Evolutionary conservation across 108 stramenopile genomes (phyloP).

Genomic region (Poteriospumella lacustris): DNA sequence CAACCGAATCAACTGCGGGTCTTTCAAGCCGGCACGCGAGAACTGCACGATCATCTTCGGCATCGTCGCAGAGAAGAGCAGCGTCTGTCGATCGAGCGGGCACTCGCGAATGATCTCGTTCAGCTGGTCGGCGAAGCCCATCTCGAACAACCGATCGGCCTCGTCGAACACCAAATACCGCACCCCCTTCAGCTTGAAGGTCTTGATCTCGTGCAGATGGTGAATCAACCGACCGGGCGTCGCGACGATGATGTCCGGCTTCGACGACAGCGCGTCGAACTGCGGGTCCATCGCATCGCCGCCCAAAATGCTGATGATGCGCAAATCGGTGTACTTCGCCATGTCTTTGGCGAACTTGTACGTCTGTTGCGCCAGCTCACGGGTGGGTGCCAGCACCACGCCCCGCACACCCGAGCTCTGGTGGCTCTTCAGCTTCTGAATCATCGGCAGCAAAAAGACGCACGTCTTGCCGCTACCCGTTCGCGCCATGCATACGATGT

Average conservation of each 20-base stretch:
- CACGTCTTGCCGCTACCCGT: conserved; percentile 92
- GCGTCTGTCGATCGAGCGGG: conserved; percentile 70
- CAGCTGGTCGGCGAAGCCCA: conserved; percentile 90
- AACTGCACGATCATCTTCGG: conserved; percentile 90
- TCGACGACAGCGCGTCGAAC: conserved; percentile 73
- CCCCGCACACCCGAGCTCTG: conserved; percentile 59
- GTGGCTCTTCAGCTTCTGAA: conserved; percentile 67
- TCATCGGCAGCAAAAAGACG: conserved; percentile 84
- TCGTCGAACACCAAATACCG: conserved; percentile 89
- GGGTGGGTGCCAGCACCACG: conserved; percentile 85
- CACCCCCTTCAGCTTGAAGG: conserved; percentile 66
- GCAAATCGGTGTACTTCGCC: conserved; percentile 66
- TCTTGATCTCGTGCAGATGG: conserved; percentile 87
- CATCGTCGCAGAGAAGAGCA: conserved; percentile 92
- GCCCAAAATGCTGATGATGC: conserved; percentile 77
- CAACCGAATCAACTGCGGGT: conserved; percentile 87
- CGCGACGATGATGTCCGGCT: conserved; percentile 91
- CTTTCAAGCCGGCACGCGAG: conserved; percentile 84
- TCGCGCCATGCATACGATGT: conserved; percentile 90
- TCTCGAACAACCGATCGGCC: conserved; percentile 96
- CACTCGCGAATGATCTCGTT: conserved; percentile 48
- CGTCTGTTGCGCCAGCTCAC: conserved; percentile 90
- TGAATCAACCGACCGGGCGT: conserved; percentile 97
- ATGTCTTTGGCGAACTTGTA: conserved; percentile 72
- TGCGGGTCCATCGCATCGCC: conserved; percentile 94